Percentiles rank a stretch among this genome's conserved stretches.
Evolutionary conservation across 2,329 filamentous ascomycete genomes (phyloP).

Genomic region (Fusarium sp.): DNA sequence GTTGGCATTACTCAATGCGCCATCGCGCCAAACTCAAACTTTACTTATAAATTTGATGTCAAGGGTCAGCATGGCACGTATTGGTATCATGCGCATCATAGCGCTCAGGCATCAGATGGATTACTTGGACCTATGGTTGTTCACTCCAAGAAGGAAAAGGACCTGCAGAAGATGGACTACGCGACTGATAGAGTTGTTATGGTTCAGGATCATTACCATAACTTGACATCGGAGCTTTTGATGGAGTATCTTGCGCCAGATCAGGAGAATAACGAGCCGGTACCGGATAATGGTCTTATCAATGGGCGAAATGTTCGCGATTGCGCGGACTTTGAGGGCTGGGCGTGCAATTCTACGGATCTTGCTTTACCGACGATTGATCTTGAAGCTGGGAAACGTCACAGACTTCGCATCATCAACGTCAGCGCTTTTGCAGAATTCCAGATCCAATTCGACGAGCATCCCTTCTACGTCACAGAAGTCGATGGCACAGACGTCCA

Average conservation of each 20-base stretch:
- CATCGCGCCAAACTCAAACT: slow-evolving; percentile 69
- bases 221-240: slow-evolving; percentile 59
- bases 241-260: slow-evolving; percentile 64
- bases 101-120: slow-evolving; percentile 73
- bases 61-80: slow-evolving; percentile 59
- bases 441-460: slow-evolving; percentile 75
- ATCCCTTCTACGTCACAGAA: slow-evolving; percentile 71
- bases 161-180: slow-evolving; percentile 43
- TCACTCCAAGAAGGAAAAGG: slow-evolving; percentile 61
- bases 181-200: slow-evolving; percentile 68
- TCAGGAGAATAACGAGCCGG: slow-evolving; percentile 69
- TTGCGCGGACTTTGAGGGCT: slow-evolving; percentile 48
- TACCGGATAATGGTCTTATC: slow-evolving; percentile 71
- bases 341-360: slow-evolving; percentile 56
- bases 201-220: slow-evolving; percentile 79
- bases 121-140: slow-evolving; percentile 73
- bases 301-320: slow-evolving; percentile 60
- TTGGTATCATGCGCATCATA: slow-evolving; percentile 73
- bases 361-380: slow-evolving; percentile 53
- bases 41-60: slow-evolving; percentile 76
- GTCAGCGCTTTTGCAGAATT: slow-evolving; percentile 77
- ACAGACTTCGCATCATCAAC: slow-evolving; percentile 75
- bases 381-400: slow-evolving; percentile 63
- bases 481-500: slow-evolving; percentile 75
- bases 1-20: slow-evolving; percentile 73